Evolutionary conservation across 2,329 filamentous ascomycete species (phyloP).

Genomic region (Fusarium tricinctum): DNA sequence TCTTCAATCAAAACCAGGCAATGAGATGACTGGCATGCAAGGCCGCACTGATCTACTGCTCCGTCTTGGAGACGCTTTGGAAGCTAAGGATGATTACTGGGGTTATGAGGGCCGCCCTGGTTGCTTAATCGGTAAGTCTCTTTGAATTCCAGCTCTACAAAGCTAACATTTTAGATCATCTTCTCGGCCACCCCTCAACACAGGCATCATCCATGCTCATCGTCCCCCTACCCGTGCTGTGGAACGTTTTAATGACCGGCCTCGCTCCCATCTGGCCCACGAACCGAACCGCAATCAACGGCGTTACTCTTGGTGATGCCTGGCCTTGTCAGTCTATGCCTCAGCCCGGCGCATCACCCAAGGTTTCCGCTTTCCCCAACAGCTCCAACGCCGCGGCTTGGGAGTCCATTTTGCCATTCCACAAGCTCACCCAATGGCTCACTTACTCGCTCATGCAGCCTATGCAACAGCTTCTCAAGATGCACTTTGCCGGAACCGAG

Average conservation of each 20-base stretch:
- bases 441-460: conserved; percentile 94
- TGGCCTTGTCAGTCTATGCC: conserved; percentile 93
- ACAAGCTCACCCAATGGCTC: conserved; percentile 96
- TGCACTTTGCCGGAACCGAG: conserved; percentile 85
- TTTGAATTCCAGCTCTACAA: neutral
- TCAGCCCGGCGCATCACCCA: conserved; percentile 61
- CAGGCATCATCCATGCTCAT: conserved; percentile 91
- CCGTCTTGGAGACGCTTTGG: conserved; percentile 79
- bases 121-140: conserved; percentile 85
- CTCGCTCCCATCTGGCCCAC: conserved; percentile 89
- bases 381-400: conserved; percentile 59
- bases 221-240: conserved; percentile 87
- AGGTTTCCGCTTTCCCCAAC: conserved; percentile 47
- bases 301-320: conserved; percentile 89
- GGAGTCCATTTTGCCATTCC: conserved; percentile 89
- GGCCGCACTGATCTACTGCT: conserved; percentile 85
- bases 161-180: conserved; percentile 75
- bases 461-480: conserved; percentile 83
- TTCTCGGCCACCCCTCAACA: conserved; percentile 92
- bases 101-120: conserved; percentile 87
- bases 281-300: conserved; percentile 88
- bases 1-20: conserved; percentile 85
- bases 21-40: conserved; percentile 86
- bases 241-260: conserved; percentile 90
- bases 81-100: conserved; percentile 84